A percentile compares a stretch with the other conserved stretches of the same genome.
These are phyloP conservation scores for Leccinum pachyderme DNA, from an alignment of 1,284 basidiomycete species.

Conservation along the genomic window DNA sequence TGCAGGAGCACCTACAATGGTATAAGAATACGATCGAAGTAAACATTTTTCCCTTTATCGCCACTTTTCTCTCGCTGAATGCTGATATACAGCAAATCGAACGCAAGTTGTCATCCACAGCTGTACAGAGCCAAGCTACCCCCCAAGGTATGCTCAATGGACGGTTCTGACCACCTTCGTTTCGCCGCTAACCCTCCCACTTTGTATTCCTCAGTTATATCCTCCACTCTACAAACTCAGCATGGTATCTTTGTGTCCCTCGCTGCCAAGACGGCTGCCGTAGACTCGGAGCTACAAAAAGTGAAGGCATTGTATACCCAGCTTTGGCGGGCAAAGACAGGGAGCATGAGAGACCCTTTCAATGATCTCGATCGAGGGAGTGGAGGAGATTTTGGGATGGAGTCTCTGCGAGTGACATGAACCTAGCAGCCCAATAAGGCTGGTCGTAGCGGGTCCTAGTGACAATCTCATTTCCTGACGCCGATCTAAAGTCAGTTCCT, in stretches of 20 bases:
- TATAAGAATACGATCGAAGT: constrained; percentile 81
- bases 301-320: constrained; percentile 58
- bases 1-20: constrained; percentile 69
- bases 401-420: constrained; percentile 41
- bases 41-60: background rate
- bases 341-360: constrained; percentile 73
- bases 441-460: background rate
- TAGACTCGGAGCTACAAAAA: constrained; percentile 70
- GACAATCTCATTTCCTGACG: background rate
- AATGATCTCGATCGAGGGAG: constrained; percentile 56
- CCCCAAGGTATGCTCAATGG: constrained; percentile 62
- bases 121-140: constrained; percentile 59
- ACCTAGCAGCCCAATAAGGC: background rate
- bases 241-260: constrained; percentile 70
- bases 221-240: constrained; percentile 71
- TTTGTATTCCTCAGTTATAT: constrained; percentile 50
- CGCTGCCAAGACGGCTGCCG: constrained; percentile 65
- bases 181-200: background rate
- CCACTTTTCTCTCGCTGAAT: constrained; percentile 1
- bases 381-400: constrained; percentile 51
- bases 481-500: too few species aligned
- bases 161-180: background rate
- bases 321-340: constrained; percentile 67
- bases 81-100: constrained; percentile 66
- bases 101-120: constrained; percentile 67